A percentile compares a stretch with the other conserved stretches of the same genome.
Conservation (phyloP, 768 basidiomycete genomes). For the Pholiota molesta region DNA sequence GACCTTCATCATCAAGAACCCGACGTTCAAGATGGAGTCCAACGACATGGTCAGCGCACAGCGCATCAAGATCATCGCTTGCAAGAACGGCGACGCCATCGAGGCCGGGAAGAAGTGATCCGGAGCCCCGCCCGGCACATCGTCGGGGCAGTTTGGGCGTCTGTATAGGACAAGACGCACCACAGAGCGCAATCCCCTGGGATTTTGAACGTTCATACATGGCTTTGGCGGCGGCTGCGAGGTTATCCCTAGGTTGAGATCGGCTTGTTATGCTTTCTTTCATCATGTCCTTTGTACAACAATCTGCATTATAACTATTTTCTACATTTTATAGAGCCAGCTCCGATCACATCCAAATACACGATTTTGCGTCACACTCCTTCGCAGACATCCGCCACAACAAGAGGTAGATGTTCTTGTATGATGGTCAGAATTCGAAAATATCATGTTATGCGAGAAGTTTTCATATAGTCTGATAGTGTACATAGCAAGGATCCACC, state of each 20-base stretch:
- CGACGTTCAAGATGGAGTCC: slow-evolving; percentile 94
- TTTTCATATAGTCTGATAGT: too few species aligned
- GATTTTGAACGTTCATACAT: not conserved
- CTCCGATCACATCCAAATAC: not conserved
- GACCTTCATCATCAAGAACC: slow-evolving; percentile 97
- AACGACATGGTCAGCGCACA: slow-evolving; percentile 74
- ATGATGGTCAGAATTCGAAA: too few species aligned
- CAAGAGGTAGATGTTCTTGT: not conserved
- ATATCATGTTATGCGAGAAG: too few species aligned
- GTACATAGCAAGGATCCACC: too few species aligned
- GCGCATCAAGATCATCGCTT: slow-evolving; percentile 97
- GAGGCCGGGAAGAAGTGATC: slow-evolving; percentile 77
- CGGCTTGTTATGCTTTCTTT: not conserved
- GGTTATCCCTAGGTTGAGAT: too few species aligned
- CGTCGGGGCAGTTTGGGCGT: too few species aligned
- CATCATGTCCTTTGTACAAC: not conserved
- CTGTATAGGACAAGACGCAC: too few species aligned
- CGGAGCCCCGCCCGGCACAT: not conserved
- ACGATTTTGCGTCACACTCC: not conserved
- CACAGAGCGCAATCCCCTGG: too few species aligned
- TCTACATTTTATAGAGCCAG: not conserved
- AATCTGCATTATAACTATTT: not conserved
- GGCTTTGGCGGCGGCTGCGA: not conserved
- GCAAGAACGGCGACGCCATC: slow-evolving; percentile 92
- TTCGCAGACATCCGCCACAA: not conserved